Conservation (phyloP, 176 grass and related monocot genomes). For the Chloris gayana region DNA sequence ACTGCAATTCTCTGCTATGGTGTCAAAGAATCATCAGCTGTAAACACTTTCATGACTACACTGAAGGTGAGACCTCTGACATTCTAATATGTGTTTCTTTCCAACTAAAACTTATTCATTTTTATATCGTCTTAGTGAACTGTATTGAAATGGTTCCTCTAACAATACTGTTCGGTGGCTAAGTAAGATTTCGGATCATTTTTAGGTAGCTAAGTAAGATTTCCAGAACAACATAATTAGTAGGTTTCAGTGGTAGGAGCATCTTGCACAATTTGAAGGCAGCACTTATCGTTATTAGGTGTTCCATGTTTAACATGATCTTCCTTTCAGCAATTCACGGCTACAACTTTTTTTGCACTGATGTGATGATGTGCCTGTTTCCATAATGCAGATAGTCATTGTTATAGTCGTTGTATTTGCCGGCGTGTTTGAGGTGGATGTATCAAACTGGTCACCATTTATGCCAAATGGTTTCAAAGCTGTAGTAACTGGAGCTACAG, state of each 20-base stretch:
- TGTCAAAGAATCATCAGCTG: constrained; percentile 80
- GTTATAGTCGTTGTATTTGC: constrained; percentile 80
- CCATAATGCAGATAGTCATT: constrained; percentile 69
- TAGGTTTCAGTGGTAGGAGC: neutral
- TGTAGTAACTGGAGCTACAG: constrained; percentile 91
- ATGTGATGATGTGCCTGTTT: constrained; percentile 22
- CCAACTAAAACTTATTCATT: neutral
- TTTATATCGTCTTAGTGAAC: neutral
- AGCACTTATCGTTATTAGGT: neutral
- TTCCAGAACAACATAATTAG: neutral
- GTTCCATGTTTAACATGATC: neutral
- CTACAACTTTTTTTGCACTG: neutral
- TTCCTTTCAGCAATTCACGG: neutral
- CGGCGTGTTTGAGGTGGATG: constrained; percentile 92
- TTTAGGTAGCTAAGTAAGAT: neutral
- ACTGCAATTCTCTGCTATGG: constrained; percentile 80
- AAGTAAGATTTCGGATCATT: neutral
- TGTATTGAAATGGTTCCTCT: neutral
- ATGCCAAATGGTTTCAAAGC: constrained; percentile 89
- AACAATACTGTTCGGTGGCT: neutral
- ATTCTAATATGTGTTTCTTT: constrained; percentile 13
- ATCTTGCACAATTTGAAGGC: neutral
- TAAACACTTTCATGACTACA: constrained; percentile 91
- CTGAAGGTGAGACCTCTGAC: constrained; percentile 58
- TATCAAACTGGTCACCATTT: constrained; percentile 98